Evolutionary conservation across 192 early-diverging fungal species (phyloP).

Genomic region (Coemansia sp.): DNA sequence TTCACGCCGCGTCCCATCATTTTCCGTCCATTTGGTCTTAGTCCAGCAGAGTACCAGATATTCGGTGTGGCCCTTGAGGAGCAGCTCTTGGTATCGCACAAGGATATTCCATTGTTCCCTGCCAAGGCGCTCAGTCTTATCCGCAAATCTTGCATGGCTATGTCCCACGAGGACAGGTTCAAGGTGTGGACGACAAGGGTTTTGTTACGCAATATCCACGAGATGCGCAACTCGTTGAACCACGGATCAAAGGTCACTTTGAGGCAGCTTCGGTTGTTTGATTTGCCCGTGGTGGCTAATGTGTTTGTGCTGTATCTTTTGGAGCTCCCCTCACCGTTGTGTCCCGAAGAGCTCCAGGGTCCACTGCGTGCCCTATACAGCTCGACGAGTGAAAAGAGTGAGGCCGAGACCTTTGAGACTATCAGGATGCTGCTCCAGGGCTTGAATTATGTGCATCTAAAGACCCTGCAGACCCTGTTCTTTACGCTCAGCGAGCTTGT

Average conservation of each 20-base stretch:
- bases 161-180: constrained; percentile 50
- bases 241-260: constrained; percentile 54
- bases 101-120: constrained; percentile 60
- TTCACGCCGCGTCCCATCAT: constrained; percentile 69
- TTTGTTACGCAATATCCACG: constrained; percentile 58
- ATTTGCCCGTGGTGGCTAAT: constrained; percentile 57
- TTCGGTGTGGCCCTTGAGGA: constrained; percentile 75
- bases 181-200: constrained; percentile 61
- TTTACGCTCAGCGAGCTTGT: constrained; percentile 21
- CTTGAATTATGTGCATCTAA: constrained; percentile 35
- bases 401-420: constrained; percentile 12
- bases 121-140: constrained; percentile 59
- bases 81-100: constrained; percentile 56
- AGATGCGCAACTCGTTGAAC: constrained; percentile 62
- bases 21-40: constrained; percentile 66
- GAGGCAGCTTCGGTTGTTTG: constrained; percentile 54
- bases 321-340: constrained; percentile 65
- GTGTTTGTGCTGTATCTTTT: constrained; percentile 64
- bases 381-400: constrained; percentile 33
- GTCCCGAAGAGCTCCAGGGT: constrained; percentile 69
- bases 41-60: constrained; percentile 69
- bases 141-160: constrained; percentile 42
- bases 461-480: constrained; percentile 38
- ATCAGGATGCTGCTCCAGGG: constrained; percentile 28
- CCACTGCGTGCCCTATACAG: constrained; percentile 61